Percentiles rank a stretch among this genome's conserved stretches.
Conservation (phyloP, 495 filamentous ascomycete species). For the Neurospora sp. region DNA sequence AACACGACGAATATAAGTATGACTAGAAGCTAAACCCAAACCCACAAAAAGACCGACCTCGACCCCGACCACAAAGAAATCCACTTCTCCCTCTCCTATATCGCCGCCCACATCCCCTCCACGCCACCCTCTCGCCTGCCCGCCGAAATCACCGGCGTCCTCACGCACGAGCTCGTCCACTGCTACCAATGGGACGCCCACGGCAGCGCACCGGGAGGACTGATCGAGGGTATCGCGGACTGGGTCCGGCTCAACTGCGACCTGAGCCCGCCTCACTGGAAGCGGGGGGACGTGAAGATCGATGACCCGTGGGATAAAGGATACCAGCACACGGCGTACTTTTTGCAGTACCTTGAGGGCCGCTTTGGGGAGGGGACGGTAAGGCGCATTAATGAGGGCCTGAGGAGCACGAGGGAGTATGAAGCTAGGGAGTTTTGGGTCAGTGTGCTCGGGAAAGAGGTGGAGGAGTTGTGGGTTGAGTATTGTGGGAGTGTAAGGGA, state of each 20-base stretch:
- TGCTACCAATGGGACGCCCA: slow-evolving; percentile 78
- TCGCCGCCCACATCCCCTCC: slow-evolving; percentile 35
- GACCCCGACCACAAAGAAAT: slow-evolving; percentile 93
- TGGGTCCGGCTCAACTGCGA: slow-evolving; percentile 75
- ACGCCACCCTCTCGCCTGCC: slow-evolving; percentile 18
- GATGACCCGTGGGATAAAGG: slow-evolving; percentile 67
- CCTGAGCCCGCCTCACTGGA: slow-evolving; percentile 80
- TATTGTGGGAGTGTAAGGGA: slow-evolving; percentile 32
- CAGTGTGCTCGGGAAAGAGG: slow-evolving; percentile 49
- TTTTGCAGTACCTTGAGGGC: slow-evolving; percentile 65
- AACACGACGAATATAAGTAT: not conserved
- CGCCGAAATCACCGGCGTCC: slow-evolving; percentile 72
- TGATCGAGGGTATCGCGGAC: slow-evolving; percentile 91
- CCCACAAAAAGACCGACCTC: slow-evolving; percentile 43
- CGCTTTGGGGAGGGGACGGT: slow-evolving; percentile 62
- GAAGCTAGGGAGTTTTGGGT: slow-evolving; percentile 61
- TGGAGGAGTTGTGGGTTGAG: slow-evolving; percentile 64
- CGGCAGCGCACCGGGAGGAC: slow-evolving; percentile 57
- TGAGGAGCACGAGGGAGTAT: slow-evolving; percentile 46
- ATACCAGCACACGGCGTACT: slow-evolving; percentile 89
- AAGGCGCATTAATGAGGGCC: slow-evolving; percentile 60
- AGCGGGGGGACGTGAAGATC: slow-evolving; percentile 27
- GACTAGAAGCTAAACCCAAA: not conserved
- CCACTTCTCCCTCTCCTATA: slow-evolving; percentile 73
- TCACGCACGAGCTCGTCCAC: slow-evolving; percentile 91